phyloP scores from a whole-genome alignment of 495 filamentous ascomycete genomes.

The Aspergillus panamensis region DNA sequence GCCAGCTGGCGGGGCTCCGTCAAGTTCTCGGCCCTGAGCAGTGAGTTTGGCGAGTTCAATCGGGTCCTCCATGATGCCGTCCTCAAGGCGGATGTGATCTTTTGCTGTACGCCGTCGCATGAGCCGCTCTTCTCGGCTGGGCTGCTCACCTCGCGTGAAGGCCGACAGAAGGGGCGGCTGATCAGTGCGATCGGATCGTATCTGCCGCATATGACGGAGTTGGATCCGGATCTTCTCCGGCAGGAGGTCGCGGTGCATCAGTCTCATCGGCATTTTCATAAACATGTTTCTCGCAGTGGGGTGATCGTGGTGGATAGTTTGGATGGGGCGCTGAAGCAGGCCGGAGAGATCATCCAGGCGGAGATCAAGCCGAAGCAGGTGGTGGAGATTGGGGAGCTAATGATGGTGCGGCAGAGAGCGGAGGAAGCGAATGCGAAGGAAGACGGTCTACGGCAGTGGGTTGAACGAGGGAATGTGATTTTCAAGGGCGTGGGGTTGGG shows the following conservation, averaged over 20 bases:
- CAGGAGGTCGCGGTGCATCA: conserved; percentile 59
- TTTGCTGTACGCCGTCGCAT: conserved; percentile 68
- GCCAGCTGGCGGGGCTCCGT: conserved; percentile 54
- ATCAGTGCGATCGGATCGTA: conserved; percentile 83
- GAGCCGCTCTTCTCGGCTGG: conserved; percentile 60
- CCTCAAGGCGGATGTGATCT: conserved; percentile 68
- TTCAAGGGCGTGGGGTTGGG: conserved; percentile 47
- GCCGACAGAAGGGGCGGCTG: conserved; percentile 69
- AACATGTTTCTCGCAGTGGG: conserved; percentile 67
- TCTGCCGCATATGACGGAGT: conserved; percentile 77
- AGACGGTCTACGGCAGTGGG: conserved; percentile 63
- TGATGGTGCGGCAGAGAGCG: conserved; percentile 62
- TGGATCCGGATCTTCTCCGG: conserved; percentile 69
- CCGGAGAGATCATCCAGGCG: conserved; percentile 84
- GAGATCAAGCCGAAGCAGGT: conserved; percentile 66
- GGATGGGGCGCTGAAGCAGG: conserved; percentile 74
- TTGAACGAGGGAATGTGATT: conserved; percentile 73
- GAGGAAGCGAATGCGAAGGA: conserved; percentile 33
- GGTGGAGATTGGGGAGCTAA: conserved; percentile 81
- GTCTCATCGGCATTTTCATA: conserved; percentile 60
- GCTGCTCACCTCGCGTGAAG: conserved; percentile 64
- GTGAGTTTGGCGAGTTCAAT: conserved; percentile 65
- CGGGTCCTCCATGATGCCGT: conserved; percentile 65
- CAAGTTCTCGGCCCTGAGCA: conserved; percentile 68
- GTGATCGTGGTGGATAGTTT: conserved; percentile 81